Evolutionary conservation across 1,139 yeast species (phyloP).

Genomic region (Lodderomyces parapsilosis): DNA sequence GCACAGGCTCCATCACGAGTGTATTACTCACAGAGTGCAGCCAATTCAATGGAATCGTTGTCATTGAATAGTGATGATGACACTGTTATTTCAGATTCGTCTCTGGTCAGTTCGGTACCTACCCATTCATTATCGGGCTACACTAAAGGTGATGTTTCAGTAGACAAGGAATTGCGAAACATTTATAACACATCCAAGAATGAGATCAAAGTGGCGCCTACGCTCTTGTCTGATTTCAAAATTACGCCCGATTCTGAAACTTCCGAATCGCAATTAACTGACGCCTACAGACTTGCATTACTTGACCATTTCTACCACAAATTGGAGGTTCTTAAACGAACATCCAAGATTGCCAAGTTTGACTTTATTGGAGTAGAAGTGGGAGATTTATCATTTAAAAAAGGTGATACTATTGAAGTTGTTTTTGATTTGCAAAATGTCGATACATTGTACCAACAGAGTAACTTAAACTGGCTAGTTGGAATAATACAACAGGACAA

Average conservation of each 20-base stretch:
- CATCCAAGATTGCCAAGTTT: conserved; percentile 22
- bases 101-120: conserved; percentile 15
- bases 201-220: conserved; percentile 32
- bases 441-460: conserved; percentile 21
- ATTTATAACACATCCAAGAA: conserved; percentile 39
- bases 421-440: conserved; percentile 32
- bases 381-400: conserved; percentile 41
- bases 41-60: conserved; percentile 21
- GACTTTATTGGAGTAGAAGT: conserved; percentile 34
- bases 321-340: conserved; percentile 12
- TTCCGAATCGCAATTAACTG: background rate
- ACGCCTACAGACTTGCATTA: conserved; percentile 2
- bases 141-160: conserved; percentile 16
- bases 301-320: conserved; percentile 4
- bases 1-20: background rate
- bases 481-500: conserved; percentile 20
- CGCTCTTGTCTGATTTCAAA: conserved; percentile 12
- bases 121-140: conserved; percentile 20
- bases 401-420: conserved; percentile 36
- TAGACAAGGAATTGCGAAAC: conserved; percentile 23
- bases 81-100: conserved; percentile 18
- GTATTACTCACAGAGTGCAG: conserved; percentile 2
- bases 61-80: conserved; percentile 17
- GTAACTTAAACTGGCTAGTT: conserved; percentile 34
- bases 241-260: background rate